Percentiles rank a stretch among this genome's conserved stretches.
Conservation (phyloP, 305 asterid genomes). For the Ruellia speciosa region DNA sequence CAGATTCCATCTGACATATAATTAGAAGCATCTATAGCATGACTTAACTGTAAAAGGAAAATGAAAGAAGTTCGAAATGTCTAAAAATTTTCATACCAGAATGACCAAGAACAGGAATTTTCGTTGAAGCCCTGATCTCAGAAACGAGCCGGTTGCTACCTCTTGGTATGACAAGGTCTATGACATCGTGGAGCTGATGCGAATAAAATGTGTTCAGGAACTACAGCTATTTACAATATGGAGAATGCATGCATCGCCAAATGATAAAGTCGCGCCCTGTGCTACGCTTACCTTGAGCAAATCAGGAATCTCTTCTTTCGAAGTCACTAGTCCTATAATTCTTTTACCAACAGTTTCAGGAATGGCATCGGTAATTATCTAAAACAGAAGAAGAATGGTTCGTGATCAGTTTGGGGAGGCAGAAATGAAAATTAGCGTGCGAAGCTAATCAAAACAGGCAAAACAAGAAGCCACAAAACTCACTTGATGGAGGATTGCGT, state of each 20-base stretch:
- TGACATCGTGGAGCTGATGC: conserved; percentile 81
- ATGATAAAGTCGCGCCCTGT: no score
- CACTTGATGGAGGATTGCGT: conserved; percentile 54
- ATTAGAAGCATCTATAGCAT: no score
- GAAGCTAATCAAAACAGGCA: no score
- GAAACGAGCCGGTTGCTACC: conserved; percentile 97
- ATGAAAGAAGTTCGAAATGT: no score
- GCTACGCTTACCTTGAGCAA: conserved; percentile 97
- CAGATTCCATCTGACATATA: conserved; percentile 99
- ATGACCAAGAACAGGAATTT: conserved; percentile 98
- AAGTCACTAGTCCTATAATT: conserved; percentile 88
- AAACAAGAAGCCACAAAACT: no score
- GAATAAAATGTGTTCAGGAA: no score
- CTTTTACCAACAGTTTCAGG: conserved; percentile 67
- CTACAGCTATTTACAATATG: no score
- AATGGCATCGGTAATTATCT: conserved; percentile 86
- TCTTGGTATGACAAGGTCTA: conserved; percentile 97
- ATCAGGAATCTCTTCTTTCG: conserved; percentile 94
- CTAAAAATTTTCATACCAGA: conserved; percentile 58
- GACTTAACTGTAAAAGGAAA: no score
- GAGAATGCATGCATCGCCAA: no score
- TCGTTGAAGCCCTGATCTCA: conserved; percentile 86
- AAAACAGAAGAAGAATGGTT: no score
- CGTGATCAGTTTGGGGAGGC: no score
- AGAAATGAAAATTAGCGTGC: no score